phyloP scores from a whole-genome alignment of 2,329 filamentous ascomycete species.

The Tympanopsis confertula region DNA sequence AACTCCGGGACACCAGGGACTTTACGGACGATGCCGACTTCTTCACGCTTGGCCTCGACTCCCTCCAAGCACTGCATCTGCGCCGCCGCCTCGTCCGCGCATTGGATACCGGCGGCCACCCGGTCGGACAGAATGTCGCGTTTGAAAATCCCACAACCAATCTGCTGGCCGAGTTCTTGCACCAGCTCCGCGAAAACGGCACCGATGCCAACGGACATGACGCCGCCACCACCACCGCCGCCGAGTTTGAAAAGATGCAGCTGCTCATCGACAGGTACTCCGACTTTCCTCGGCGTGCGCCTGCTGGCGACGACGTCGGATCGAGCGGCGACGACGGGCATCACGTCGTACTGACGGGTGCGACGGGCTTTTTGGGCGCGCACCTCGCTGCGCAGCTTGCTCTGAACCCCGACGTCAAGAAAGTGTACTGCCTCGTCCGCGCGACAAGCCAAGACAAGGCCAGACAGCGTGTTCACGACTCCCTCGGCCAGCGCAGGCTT shows the following conservation, averaged over 20 bases:
- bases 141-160: conserved; percentile 42
- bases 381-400: conserved; percentile 24
- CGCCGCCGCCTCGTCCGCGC: conserved; percentile 36
- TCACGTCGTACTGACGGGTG: conserved; percentile 23
- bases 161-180: conserved; percentile 29
- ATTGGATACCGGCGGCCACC: conserved; percentile 32
- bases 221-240: too few relatives aligned
- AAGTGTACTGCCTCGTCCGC: conserved; percentile 24
- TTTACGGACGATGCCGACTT: conserved; percentile 35
- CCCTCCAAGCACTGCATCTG: conserved; percentile 43
- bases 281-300: too few relatives aligned
- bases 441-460: conserved; percentile 13
- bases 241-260: too few relatives aligned
- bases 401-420: conserved; percentile 17
- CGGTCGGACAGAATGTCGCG: conserved; percentile 41
- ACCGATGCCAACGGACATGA: too few relatives aligned
- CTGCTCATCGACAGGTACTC: conserved; percentile 10
- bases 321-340: conserved; percentile 4
- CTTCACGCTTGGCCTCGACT: conserved; percentile 45
- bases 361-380: conserved; percentile 27
- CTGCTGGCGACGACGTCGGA: too few relatives aligned
- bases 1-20: too few relatives aligned
- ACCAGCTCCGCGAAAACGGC: too few relatives aligned
- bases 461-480: conserved; percentile 13
- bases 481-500: conserved; percentile 17